Evolutionary conservation across 495 filamentous ascomycete genomes (phyloP).

Genomic region (Aspergillus asperescens): DNA sequence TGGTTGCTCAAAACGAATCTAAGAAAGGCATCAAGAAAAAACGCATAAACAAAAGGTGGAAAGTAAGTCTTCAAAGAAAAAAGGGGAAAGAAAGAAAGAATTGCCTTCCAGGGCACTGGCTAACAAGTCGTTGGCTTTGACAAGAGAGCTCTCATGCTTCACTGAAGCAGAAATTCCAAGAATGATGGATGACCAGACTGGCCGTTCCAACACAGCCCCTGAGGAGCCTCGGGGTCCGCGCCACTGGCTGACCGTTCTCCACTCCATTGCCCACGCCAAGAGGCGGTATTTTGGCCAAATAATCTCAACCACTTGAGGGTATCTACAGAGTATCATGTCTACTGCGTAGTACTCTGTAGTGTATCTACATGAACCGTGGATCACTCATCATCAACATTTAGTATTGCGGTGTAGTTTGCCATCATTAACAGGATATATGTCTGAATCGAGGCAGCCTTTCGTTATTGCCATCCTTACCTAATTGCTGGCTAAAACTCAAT

Average conservation of each 20-base stretch:
- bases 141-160: slow-evolving; percentile 16
- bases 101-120: slow-evolving; percentile 4
- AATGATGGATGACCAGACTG: slow-evolving; percentile 30
- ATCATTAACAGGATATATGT: too few species aligned
- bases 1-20: slow-evolving; percentile 7
- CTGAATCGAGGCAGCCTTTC: too few species aligned
- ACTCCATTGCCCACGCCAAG: slow-evolving; percentile 24
- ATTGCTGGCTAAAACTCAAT: too few species aligned
- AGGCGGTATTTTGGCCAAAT: background rate
- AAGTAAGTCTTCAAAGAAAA: slow-evolving; percentile 1
- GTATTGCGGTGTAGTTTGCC: too few species aligned
- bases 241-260: slow-evolving; percentile 30
- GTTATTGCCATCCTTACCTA: too few species aligned
- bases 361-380: too few species aligned
- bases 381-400: too few species aligned
- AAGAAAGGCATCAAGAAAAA: slow-evolving; percentile 14
- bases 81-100: background rate
- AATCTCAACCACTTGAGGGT: background rate
- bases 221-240: slow-evolving; percentile 36
- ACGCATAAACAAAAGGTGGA: slow-evolving; percentile 6
- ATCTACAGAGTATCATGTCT: background rate
- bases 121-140: slow-evolving; percentile 1
- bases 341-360: background rate
- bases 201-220: slow-evolving; percentile 38
- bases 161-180: slow-evolving; percentile 22